Percentiles rank a stretch among this genome's conserved stretches.
phyloP scores from a whole-genome alignment of 192 early-diverging fungal genomes.

The Coemansia sp. region DNA sequence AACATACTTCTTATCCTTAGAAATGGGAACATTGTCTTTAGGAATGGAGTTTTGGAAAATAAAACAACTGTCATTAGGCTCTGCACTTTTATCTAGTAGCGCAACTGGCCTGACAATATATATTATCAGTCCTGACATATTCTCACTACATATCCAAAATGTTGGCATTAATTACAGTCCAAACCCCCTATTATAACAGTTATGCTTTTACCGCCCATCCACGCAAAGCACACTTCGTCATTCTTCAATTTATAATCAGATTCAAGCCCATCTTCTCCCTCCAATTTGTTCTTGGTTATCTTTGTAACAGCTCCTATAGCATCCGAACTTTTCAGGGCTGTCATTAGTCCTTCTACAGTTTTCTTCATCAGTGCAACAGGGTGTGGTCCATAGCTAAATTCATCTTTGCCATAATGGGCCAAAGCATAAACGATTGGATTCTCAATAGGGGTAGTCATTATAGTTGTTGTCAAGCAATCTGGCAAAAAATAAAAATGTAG shows the following conservation, averaged over 20 bases:
- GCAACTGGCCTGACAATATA: too few species aligned
- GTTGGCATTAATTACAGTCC: neutral
- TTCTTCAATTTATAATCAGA: neutral
- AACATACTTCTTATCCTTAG: too few species aligned
- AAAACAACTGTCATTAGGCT: too few species aligned
- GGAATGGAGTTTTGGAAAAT: too few species aligned
- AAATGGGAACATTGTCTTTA: too few species aligned
- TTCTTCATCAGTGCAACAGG: neutral
- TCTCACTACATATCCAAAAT: too few species aligned
- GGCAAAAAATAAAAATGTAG: neutral
- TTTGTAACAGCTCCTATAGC: neutral
- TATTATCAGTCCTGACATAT: too few species aligned
- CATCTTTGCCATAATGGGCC: neutral
- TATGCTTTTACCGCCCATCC: neutral
- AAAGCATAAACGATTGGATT: too few species aligned
- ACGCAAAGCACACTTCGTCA: neutral
- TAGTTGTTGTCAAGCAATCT: neutral
- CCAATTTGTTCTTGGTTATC: neutral
- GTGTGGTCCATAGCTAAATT: neutral
- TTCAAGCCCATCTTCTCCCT: neutral
- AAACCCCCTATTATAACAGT: neutral
- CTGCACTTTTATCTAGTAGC: too few species aligned
- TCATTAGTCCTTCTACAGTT: neutral
- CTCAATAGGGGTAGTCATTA: neutral
- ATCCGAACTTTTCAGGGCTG: neutral